Conservation (phyloP, 257 asterid species). For the Penstemon barbatus region DNA sequence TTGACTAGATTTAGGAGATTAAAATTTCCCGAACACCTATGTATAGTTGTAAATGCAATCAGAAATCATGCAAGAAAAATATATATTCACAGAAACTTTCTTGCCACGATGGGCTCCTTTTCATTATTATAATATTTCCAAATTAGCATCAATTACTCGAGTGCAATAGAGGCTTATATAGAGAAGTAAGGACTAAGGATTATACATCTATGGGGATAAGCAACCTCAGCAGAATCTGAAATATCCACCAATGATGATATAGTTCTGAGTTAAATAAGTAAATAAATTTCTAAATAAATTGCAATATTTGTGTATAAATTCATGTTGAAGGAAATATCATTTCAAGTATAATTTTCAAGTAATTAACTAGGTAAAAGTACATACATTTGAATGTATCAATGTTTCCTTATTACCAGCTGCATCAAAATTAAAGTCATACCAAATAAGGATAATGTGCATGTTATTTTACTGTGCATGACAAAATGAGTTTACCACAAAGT, state of each 20-base stretch:
- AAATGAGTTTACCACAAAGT: constrained; percentile 68
- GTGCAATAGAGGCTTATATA: background rate
- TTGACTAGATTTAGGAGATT: constrained; percentile 8
- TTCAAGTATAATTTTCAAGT: background rate
- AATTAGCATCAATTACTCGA: constrained; percentile 3
- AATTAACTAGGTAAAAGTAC: constrained; percentile 15
- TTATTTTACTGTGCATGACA: constrained; percentile 19
- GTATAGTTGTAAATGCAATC: background rate
- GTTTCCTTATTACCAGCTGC: background rate
- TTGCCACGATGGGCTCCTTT: background rate
- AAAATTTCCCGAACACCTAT: background rate
- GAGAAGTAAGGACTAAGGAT: background rate
- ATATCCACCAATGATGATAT: constrained; percentile 2
- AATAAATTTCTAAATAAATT: background rate
- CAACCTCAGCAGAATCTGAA: background rate
- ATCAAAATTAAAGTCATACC: constrained; percentile 10
- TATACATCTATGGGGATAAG: background rate
- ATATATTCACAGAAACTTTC: constrained; percentile 2
- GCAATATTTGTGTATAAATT: background rate
- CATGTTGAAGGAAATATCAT: constrained; percentile 4
- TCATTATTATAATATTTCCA: background rate
- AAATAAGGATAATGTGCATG: constrained; percentile 1
- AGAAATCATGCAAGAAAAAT: background rate
- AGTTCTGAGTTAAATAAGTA: background rate
- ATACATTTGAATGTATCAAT: constrained; percentile 10